Evolutionary conservation across 306 rosid genomes (phyloP), one percentile per base, ranked within the genome.

Genomic region (Hippophae gyantsensis): DNA sequence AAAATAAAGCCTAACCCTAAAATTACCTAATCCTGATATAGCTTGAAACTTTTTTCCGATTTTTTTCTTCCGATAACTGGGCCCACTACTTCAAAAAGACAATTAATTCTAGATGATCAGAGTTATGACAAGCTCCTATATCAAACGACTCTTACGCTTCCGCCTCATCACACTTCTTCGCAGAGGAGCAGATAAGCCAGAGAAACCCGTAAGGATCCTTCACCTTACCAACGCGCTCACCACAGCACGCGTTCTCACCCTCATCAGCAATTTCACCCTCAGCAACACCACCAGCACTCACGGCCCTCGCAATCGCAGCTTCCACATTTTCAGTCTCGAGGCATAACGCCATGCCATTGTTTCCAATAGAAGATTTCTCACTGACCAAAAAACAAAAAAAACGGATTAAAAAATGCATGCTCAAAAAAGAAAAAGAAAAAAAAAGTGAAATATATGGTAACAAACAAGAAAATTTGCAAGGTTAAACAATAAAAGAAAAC

Each of bases 131-230:
- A 32, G 38, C 3, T 18, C 38, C 2, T 2, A 2, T 32, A 76
- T 67, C 73, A 0, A 1, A 72, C 41, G 62, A 57, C 13, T 0
- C 43, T 2, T 60, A 0, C 38, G 77, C 85, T 4, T 66, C 79
- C 18, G n/a, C 73, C 40, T 14, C 82, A 41, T 42, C 71, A 8
- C 61, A 55, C 68, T 74, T 70, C 1, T 14, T 71, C 0, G 76
- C 60, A 0, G 38, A 32, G 38, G 87, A 13, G 51, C 71, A 42
- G 38, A 87, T 48, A 8, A 50, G 41, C 97, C 97, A 90, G 42
- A 64, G 40, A 47, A 75, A 64, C 1, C 97, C 95, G 50, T 72
- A 90, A 0, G 89, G 95, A 13, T 90, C 97, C 75, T 67, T 87
- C 10, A 90, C 65, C 74, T 68, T 74, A 2, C 74, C 94, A 40